Percentiles rank a stretch among this genome's conserved stretches.
Evolutionary conservation across 176 grass and related monocot species (phyloP).

Genomic region (Rhynchospora pubera): DNA sequence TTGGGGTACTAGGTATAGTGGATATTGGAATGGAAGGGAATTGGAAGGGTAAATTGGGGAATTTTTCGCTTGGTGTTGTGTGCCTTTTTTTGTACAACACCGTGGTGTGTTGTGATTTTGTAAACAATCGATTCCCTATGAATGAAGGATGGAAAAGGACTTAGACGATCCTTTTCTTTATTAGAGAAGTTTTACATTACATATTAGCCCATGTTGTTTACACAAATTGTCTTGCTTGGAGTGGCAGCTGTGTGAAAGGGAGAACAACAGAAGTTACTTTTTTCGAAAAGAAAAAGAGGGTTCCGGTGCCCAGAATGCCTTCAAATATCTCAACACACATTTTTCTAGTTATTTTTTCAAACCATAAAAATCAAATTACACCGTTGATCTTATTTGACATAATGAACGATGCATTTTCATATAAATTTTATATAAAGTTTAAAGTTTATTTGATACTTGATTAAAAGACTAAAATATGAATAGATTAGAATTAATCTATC

Average conservation of each 20-base stretch:
- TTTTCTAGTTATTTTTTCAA: too few species aligned
- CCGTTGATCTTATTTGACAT: too few species aligned
- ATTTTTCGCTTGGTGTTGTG: constrained; percentile 23
- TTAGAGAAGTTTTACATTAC: neutral
- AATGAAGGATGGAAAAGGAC: neutral
- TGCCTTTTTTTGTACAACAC: constrained; percentile 23
- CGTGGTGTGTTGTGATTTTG: constrained; percentile 4
- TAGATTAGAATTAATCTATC: too few species aligned
- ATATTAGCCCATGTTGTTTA: neutral
- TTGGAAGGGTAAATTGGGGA: constrained; percentile 7
- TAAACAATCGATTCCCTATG: neutral
- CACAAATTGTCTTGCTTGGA: neutral
- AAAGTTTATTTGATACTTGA: too few species aligned
- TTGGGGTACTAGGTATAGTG: neutral
- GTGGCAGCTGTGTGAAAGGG: too few species aligned
- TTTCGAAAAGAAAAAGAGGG: too few species aligned
- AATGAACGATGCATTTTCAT: too few species aligned
- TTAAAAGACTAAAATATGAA: too few species aligned
- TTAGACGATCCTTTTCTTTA: neutral
- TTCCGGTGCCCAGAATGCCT: too few species aligned
- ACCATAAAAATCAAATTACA: too few species aligned
- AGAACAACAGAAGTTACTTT: neutral
- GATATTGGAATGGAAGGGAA: neutral
- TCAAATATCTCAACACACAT: too few species aligned
- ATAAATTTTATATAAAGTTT: too few species aligned